These are phyloP conservation scores for Verticillium zaregamsianum DNA, from an alignment of 2,329 filamentous ascomycete genomes.

Conservation along the genomic window DNA sequence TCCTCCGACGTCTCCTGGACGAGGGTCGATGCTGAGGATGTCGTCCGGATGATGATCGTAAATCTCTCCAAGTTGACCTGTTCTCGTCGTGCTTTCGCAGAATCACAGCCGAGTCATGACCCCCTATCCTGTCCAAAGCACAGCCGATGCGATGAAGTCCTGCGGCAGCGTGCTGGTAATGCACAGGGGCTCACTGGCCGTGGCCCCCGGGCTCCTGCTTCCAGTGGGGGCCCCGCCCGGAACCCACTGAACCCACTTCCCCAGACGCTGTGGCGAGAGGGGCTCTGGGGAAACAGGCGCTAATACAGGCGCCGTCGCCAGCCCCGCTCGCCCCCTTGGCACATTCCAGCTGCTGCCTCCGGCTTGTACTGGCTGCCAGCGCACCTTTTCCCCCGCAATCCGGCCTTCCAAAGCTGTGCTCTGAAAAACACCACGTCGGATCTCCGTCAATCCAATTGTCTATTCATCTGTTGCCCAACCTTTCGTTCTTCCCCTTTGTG, in stretches of 20 bases:
- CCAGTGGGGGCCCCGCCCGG: constrained; percentile 5
- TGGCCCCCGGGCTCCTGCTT: not conserved
- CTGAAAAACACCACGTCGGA: no score
- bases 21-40: not conserved
- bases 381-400: not conserved
- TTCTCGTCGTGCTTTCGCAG: not conserved
- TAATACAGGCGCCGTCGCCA: constrained; percentile 4
- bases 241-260: constrained; percentile 10
- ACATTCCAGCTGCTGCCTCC: not conserved
- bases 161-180: not conserved
- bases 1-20: not conserved
- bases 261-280: constrained; percentile 12
- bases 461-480: no score
- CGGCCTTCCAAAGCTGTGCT: no score
- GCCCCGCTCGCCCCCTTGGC: not conserved
- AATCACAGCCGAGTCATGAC: not conserved
- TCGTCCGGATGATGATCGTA: not conserved
- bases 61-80: not conserved
- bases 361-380: not conserved
- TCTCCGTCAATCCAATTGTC: no score
- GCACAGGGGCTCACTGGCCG: not conserved
- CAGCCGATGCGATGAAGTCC: not conserved
- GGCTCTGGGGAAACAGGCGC: constrained; percentile 12
- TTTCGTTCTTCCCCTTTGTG: no score
- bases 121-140: not conserved